Percentiles rank a stretch among this genome's conserved stretches.
phyloP scores from a whole-genome alignment of 176 grass and related monocot genomes.

The Neostapfia colusana region DNA sequence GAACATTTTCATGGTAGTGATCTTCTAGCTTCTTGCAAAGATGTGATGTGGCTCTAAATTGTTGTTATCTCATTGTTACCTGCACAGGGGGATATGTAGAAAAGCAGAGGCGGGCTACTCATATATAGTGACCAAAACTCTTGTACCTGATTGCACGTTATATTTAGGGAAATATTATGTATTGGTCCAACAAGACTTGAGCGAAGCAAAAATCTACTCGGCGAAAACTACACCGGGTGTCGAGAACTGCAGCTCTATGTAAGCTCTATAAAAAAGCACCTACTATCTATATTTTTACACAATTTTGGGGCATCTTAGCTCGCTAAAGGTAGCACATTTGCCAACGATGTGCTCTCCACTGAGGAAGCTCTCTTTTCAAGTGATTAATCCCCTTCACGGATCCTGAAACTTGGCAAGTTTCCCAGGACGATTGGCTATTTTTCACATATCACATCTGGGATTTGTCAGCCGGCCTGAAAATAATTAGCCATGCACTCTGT shows the following conservation, averaged over 20 bases:
- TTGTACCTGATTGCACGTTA: constrained; percentile 6
- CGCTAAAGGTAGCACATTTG: neutral
- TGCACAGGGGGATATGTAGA: neutral
- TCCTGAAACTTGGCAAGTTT: constrained; percentile 23
- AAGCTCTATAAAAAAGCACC: constrained; percentile 8
- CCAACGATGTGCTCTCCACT: neutral
- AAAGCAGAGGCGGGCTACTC: neutral
- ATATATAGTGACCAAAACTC: neutral
- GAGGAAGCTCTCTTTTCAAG: neutral
- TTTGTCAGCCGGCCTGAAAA: constrained; percentile 38
- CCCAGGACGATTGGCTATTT: constrained; percentile 17
- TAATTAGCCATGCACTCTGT: constrained; percentile 2
- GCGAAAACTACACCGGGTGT: constrained; percentile 28
- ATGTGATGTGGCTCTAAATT: constrained; percentile 1
- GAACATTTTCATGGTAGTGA: constrained; percentile 5
- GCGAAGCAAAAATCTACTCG: constrained; percentile 24
- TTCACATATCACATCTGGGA: constrained; percentile 30
- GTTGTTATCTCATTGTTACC: constrained; percentile 10
- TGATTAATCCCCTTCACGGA: constrained; percentile 24
- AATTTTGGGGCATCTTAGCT: constrained; percentile 39
- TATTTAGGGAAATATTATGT: constrained; percentile 10
- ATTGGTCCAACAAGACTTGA: constrained; percentile 33
- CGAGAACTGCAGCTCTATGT: constrained; percentile 22
- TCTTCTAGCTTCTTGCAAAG: neutral
- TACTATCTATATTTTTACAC: constrained; percentile 43